These are phyloP conservation scores for Solanum appendiculatum DNA, from an alignment of 257 asterid species.

Conservation along the genomic window DNA sequence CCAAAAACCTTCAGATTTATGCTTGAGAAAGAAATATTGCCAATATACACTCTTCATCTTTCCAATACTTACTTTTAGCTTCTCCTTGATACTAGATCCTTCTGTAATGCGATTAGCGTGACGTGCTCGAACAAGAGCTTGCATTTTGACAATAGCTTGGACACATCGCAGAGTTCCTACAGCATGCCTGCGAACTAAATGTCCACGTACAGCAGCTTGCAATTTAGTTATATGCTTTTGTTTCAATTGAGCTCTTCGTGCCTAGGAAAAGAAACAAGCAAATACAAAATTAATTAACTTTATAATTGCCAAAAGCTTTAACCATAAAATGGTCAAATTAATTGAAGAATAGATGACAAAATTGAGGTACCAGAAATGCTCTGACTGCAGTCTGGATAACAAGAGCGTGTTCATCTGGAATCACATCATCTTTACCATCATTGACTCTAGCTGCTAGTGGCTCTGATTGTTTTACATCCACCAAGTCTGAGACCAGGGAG, in stretches of 20 bases:
- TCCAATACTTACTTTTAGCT: constrained; percentile 16
- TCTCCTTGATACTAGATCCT: constrained; percentile 16
- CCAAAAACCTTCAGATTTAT: not conserved
- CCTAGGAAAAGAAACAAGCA: constrained; percentile 36
- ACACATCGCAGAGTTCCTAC: constrained; percentile 91
- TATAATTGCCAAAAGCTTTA: not conserved
- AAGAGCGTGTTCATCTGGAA: constrained; percentile 41
- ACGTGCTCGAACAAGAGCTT: constrained; percentile 79
- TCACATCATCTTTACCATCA: constrained; percentile 18
- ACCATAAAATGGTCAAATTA: not conserved
- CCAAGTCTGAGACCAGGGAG: not conserved
- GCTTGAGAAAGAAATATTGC: constrained; percentile 7
- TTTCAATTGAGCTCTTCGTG: constrained; percentile 46
- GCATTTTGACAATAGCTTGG: constrained; percentile 87
- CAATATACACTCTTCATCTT: constrained; percentile 11
- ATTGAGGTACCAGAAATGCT: constrained; percentile 51
- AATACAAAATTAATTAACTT: not conserved
- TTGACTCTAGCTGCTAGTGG: constrained; percentile 18
- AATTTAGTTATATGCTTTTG: constrained; percentile 49
- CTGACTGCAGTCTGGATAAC: constrained; percentile 68
- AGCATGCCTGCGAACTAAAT: constrained; percentile 75
- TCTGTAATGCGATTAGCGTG: constrained; percentile 19
- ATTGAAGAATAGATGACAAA: not conserved
- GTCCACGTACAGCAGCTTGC: constrained; percentile 98
- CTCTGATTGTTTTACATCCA: constrained; percentile 25